Evolutionary conservation across 179 eudicot genomes (phyloP), one percentile per base, ranked within the genome.

Genomic region (Sideroxylon spinosum): DNA sequence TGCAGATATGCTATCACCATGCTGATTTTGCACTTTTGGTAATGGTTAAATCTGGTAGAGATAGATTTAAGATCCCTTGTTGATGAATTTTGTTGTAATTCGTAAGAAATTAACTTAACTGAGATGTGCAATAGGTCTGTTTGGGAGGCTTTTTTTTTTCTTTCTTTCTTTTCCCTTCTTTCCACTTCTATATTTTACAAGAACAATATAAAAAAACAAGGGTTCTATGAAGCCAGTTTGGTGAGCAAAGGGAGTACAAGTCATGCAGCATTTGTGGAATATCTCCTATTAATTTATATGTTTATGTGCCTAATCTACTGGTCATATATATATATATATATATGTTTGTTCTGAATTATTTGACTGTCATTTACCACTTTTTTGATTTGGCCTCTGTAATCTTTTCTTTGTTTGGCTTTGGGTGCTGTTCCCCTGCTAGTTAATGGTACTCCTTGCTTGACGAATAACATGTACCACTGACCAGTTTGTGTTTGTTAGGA

Each of bases 71-170:
- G 63, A 59, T 25, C 12, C 37, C 32, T 5, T 46, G 37, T 19
- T 37, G 17, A 10, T 68, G 55, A 68, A 19, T 19, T 68, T 55
- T 55, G 60, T 46, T 37, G 44, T 3, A 37, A 37, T 37, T 37
- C n/a, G 55, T 49, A 25, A 68, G 53, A 68, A 68, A n/a, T 44
- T n/a, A 52, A 68, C 72, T 46, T 68, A 16, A 46, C 19, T 68
- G 17, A 1, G 23, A 10, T 11, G 16, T 68, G 53, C 13, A 6
- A 6, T 68, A 19, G 25, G 55, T 68, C 11, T n/a, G 26, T 37
- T 44, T 37, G 8, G 72, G 25, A 37, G 46, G 46, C 20, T 68
- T 22, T 44, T 6, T 8, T 6, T 68, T 68, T 68, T n/a, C 16
- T 55, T 23, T 64, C 26, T 32, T 44, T 68, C 22, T 44, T 55